Conservation (phyloP, 495 filamentous ascomycete species). For the Stereocaulon alpinum region DNA sequence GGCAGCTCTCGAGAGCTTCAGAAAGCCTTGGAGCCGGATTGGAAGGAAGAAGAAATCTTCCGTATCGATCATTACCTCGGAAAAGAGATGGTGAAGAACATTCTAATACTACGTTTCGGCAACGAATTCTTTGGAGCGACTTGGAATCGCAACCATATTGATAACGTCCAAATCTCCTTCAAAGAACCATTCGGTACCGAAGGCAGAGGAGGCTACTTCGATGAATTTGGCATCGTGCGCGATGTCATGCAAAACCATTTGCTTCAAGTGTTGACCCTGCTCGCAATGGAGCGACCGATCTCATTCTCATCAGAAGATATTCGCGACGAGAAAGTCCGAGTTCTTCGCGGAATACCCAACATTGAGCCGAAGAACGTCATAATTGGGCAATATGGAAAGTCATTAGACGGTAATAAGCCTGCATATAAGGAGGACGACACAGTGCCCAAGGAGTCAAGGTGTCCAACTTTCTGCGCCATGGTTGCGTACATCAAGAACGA, state of each 20-base stretch:
- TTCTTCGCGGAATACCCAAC: slow-evolving; percentile 82
- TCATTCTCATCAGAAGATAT: slow-evolving; percentile 98
- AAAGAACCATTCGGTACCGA: slow-evolving; percentile 99
- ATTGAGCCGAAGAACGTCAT: slow-evolving; percentile 99
- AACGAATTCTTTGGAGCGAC: slow-evolving; percentile 99
- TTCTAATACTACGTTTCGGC: slow-evolving; percentile 93
- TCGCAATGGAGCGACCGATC: slow-evolving; percentile 97
- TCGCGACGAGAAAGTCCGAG: slow-evolving; percentile 96
- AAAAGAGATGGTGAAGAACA: slow-evolving; percentile 99
- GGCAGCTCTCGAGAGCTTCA: slow-evolving; percentile 88
- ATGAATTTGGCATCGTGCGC: slow-evolving; percentile 98
- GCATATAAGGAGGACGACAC: slow-evolving; percentile 98
- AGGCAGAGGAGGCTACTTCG: slow-evolving; percentile 96
- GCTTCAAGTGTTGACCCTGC: slow-evolving; percentile 87
- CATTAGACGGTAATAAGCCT: slow-evolving; percentile 92
- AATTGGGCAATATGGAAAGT: slow-evolving; percentile 97
- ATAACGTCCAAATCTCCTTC: slow-evolving; percentile 96
- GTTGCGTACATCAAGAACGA: slow-evolving; percentile 99
- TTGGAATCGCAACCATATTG: slow-evolving; percentile 99
- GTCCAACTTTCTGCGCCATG: slow-evolving; percentile 95
- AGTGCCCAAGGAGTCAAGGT: slow-evolving; percentile 92
- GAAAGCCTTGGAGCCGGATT: slow-evolving; percentile 91
- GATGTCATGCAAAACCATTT: slow-evolving; percentile 98
- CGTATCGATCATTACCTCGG: slow-evolving; percentile 99
- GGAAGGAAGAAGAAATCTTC: slow-evolving; percentile 99